A percentile compares a stretch with the other conserved stretches of the same genome.
phyloP scores from a whole-genome alignment of 805 yeast genomes.

The Dipodascopsis uninucleata region DNA sequence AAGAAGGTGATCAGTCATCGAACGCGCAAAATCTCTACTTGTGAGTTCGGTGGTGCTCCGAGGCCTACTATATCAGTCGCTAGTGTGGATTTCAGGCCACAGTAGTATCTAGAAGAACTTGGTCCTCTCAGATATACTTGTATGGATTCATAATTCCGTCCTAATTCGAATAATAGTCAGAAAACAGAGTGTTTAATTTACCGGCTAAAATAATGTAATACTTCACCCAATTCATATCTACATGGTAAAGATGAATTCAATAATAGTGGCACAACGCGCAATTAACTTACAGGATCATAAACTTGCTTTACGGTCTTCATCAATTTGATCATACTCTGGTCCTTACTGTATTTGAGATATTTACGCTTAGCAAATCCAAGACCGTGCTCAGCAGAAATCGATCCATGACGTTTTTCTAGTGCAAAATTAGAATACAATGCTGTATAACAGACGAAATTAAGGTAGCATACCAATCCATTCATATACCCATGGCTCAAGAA shows the following conservation, averaged over 20 bases:
- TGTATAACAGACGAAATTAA: background rate
- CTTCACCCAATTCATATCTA: too few species aligned
- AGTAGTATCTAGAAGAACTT: too few species aligned
- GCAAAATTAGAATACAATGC: slow-evolving; percentile 22
- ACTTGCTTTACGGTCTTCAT: slow-evolving; percentile 76
- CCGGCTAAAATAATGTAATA: too few species aligned
- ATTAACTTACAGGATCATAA: slow-evolving; percentile 65
- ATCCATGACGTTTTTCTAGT: slow-evolving; percentile 58
- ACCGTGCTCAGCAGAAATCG: slow-evolving; percentile 97
- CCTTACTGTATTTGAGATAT: slow-evolving; percentile 81
- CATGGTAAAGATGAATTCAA: too few species aligned
- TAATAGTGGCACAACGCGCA: too few species aligned
- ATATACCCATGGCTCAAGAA: slow-evolving; percentile 89
- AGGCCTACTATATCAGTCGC: too few species aligned
- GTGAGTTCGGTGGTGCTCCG: too few species aligned
- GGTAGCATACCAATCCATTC: slow-evolving; percentile 68
- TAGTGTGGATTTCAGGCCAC: too few species aligned
- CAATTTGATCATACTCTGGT: slow-evolving; percentile 61
- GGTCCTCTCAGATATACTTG: slow-evolving; percentile 77
- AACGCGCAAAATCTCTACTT: too few species aligned
- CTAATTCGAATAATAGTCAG: slow-evolving; percentile 6
- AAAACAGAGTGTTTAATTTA: too few species aligned
- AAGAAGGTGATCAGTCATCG: too few species aligned
- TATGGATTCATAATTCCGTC: slow-evolving; percentile 91
- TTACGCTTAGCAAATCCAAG: slow-evolving; percentile 94